A percentile compares a stretch with the other conserved stretches of the same genome.
phyloP scores from a whole-genome alignment of 2,329 filamentous ascomycete species.

The Penicillium sp. region DNA sequence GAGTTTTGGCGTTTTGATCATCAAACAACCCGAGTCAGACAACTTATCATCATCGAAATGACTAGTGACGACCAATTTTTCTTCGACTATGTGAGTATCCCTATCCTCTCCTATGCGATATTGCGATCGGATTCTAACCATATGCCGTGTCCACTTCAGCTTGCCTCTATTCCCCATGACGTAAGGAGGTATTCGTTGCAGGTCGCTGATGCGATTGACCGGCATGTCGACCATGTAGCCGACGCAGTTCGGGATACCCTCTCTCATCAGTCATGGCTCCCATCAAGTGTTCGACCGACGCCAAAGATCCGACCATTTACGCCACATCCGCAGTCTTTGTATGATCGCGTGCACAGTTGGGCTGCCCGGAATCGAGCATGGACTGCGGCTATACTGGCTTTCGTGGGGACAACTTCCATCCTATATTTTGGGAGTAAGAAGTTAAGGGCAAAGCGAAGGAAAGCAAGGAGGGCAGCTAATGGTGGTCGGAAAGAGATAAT shows the following conservation, averaged over 20 bases:
- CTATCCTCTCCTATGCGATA: background rate
- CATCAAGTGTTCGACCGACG: slow-evolving; percentile 68
- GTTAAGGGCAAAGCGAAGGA: slow-evolving; percentile 64
- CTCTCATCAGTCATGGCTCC: slow-evolving; percentile 73
- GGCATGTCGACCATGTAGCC: slow-evolving; percentile 78
- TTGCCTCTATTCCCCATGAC: slow-evolving; percentile 65
- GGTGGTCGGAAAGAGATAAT: slow-evolving; percentile 86
- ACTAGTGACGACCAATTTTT: slow-evolving; percentile 80
- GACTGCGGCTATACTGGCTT: slow-evolving; percentile 72
- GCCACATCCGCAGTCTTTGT: slow-evolving; percentile 45
- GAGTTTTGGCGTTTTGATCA: slow-evolving; percentile 1
- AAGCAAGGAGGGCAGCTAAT: slow-evolving; percentile 78
- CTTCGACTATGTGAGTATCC: slow-evolving; percentile 70
- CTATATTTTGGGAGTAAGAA: slow-evolving; percentile 67
- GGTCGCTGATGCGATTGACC: slow-evolving; percentile 80
- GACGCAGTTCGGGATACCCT: slow-evolving; percentile 71
- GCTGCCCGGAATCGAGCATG: slow-evolving; percentile 72
- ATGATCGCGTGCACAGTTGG: slow-evolving; percentile 72
- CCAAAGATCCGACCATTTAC: slow-evolving; percentile 29
- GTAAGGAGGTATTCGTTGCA: slow-evolving; percentile 72
- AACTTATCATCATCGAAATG: slow-evolving; percentile 58
- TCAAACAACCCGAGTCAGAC: background rate
- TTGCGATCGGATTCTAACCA: slow-evolving; percentile 20
- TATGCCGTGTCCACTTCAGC: slow-evolving; percentile 42
- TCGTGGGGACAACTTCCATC: slow-evolving; percentile 67